Conservation (phyloP, 2,329 filamentous ascomycete genomes). For the Colletotrichum sp. region DNA sequence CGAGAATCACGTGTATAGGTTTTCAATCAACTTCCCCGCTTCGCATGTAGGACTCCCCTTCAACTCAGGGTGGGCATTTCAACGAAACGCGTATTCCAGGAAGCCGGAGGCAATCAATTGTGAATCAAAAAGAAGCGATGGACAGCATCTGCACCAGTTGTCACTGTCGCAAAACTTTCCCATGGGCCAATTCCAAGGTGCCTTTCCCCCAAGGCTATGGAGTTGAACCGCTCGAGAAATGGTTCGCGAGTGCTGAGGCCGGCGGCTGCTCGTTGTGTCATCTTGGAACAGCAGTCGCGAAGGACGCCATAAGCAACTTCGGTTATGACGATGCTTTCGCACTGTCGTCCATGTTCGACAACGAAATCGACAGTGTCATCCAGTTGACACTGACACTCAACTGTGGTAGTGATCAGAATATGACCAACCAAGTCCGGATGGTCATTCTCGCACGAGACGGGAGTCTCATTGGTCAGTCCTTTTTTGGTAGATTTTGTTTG, state of each 20-base stretch:
- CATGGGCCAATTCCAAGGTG: neutral
- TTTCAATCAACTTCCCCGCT: neutral
- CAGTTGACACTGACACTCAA: neutral
- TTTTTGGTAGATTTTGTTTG: neutral
- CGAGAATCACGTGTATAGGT: neutral
- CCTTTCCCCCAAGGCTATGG: neutral
- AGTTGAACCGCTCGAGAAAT: neutral
- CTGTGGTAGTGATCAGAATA: neutral
- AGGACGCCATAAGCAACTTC: neutral
- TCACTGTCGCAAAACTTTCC: neutral
- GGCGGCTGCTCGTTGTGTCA: neutral
- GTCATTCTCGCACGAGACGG: neutral
- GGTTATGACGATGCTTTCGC: neutral
- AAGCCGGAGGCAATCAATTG: neutral
- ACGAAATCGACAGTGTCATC: neutral
- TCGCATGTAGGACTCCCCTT: neutral
- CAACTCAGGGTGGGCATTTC: neutral
- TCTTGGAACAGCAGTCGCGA: neutral
- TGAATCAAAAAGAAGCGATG: neutral
- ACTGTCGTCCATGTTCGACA: neutral
- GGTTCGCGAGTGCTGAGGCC: neutral
- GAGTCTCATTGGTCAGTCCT: neutral
- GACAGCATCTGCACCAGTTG: neutral
- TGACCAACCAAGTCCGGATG: neutral
- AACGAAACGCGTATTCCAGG: neutral